Evolutionary conservation across 169 alveolate genomes (phyloP), one percentile per base, ranked within the genome.

Genomic region (Plasmodium malariae): DNA sequence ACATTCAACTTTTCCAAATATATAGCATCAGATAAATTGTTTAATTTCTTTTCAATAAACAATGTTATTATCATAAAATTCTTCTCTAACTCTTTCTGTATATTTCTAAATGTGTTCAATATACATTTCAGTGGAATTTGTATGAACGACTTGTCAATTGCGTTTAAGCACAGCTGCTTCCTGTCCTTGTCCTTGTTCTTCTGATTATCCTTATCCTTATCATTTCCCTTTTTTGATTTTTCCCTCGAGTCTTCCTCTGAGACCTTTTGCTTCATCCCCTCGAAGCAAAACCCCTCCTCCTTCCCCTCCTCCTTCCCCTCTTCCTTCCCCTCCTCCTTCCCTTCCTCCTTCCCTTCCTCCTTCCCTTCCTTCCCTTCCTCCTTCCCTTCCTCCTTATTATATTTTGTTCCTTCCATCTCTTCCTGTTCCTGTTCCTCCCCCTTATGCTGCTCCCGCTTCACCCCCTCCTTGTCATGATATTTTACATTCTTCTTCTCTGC

Each of bases 61-160:
- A 80, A 43, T 24, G 91, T 80, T 36, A 80, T 80, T 24, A 80
- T 80, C 60, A 57, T 80, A 51, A 80, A 49, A 51, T 80, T 80
- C 59, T 67, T 80, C 26, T 80, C 91, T 17, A 80, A 9, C 34
- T 80, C 91, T 28, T 67, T 80, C 40, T 80, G 91, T 17, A 80
- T 80, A 34, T 80, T 63, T 67, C 91, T 43, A 40, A 80, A 80
- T 7, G 72, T 51, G 48, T 80, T 80, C 4, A 80, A 37, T 40
- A 80, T 80, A 36, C 85, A 63, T 24, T 80, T 80, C 2, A 80
- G 26, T 1, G 91, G 91, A 19, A 80, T 67, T 24, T 67, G 91
- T 12, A 80, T 59, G 55, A 80, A 80, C 9, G 80, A 68, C 55
- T 80, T 80, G 51, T 80, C 91, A 7, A 80, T 65, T 4, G 83